Percentiles rank a stretch among this genome's conserved stretches.
Evolutionary conservation across 176 grass and related monocot species (phyloP).

Genomic region (Thinopyrum elongatum): DNA sequence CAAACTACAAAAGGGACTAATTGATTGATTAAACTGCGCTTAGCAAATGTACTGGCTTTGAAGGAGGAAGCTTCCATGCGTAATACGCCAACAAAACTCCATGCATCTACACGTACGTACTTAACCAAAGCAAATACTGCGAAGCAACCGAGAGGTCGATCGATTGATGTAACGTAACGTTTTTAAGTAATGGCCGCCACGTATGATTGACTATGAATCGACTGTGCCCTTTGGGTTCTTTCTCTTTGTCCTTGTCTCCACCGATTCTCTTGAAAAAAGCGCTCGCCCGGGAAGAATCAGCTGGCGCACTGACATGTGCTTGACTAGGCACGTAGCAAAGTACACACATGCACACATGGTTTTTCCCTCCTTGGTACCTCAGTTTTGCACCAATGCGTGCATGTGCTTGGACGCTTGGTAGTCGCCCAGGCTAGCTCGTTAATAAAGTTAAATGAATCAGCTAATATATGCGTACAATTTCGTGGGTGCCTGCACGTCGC

Average conservation of each 20-base stretch:
- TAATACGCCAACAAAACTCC: not conserved
- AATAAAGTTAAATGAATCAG: not conserved
- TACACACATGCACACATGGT: not conserved
- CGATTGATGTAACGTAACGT: not conserved
- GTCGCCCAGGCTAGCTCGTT: not conserved
- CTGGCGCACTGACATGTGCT: not conserved
- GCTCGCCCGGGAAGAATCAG: too few relatives aligned
- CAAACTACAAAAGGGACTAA: not conserved
- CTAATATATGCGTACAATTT: too few relatives aligned
- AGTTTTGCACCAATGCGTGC: not conserved
- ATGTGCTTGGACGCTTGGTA: not conserved
- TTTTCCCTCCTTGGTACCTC: not conserved
- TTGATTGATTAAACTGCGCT: not conserved
- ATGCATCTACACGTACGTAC: not conserved
- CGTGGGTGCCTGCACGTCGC: too few relatives aligned
- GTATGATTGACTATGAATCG: not conserved
- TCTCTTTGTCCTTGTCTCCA: not conserved
- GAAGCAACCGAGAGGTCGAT: not conserved
- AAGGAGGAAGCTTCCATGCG: too few relatives aligned
- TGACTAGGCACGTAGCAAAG: not conserved
- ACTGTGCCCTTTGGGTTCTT: not conserved
- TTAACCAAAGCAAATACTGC: not conserved
- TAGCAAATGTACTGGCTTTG: not conserved
- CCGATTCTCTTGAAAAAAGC: not conserved
- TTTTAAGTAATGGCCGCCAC: not conserved